phyloP scores from a whole-genome alignment of 2,329 filamentous ascomycete species.

The Didymella exigua region DNA sequence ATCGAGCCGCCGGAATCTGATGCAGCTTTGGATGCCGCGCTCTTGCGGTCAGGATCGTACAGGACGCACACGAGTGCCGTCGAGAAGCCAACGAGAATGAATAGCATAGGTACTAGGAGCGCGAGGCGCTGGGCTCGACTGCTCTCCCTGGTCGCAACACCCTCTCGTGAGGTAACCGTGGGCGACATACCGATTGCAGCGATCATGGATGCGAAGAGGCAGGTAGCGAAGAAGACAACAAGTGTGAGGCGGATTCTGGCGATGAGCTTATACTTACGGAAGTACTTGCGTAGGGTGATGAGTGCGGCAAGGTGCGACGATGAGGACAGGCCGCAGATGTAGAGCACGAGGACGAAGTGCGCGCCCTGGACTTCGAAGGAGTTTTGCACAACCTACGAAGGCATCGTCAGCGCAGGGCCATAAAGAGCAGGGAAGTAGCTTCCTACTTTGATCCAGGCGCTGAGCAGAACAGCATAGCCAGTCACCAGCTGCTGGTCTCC shows the following conservation, averaged over 20 bases:
- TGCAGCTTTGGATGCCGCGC: neutral
- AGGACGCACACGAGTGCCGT: slow-evolving; percentile 39
- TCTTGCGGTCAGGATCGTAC: slow-evolving; percentile 23
- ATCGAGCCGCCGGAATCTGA: slow-evolving; percentile 7
- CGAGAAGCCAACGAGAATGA: slow-evolving; percentile 38
- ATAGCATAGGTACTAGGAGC: slow-evolving; percentile 32
- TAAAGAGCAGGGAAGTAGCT: neutral
- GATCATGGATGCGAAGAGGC: slow-evolving; percentile 37
- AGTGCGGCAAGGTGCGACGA: slow-evolving; percentile 42
- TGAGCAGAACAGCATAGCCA: slow-evolving; percentile 40
- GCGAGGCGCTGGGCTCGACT: slow-evolving; percentile 27
- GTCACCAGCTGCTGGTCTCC: slow-evolving; percentile 43
- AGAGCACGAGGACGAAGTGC: slow-evolving; percentile 41
- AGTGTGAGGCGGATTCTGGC: slow-evolving; percentile 37
- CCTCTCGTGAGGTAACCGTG: neutral
- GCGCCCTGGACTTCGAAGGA: slow-evolving; percentile 35
- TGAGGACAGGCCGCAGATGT: slow-evolving; percentile 39
- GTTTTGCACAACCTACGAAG: slow-evolving; percentile 31
- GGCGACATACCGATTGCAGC: slow-evolving; percentile 31
- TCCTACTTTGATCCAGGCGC: slow-evolving; percentile 39
- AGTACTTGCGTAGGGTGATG: slow-evolving; percentile 41
- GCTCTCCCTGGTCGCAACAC: slow-evolving; percentile 13
- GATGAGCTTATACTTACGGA: slow-evolving; percentile 36
- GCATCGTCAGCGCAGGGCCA: neutral
- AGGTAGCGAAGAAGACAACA: slow-evolving; percentile 35